Conservation (phyloP, 768 basidiomycete genomes). For the Mycena polygramma region DNA sequence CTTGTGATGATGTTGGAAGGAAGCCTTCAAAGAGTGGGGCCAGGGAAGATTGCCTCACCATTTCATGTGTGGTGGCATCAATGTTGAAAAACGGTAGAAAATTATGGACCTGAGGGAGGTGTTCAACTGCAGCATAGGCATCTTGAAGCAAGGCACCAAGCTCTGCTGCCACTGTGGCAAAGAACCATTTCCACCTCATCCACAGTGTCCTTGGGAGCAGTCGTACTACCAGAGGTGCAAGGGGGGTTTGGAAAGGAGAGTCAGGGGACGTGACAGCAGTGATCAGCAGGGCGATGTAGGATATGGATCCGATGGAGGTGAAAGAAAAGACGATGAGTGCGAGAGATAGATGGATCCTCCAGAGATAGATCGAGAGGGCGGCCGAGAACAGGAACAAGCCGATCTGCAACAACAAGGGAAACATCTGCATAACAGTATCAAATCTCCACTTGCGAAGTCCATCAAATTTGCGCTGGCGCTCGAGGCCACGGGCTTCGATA, state of each 20-base stretch:
- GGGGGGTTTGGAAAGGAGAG: slow-evolving; percentile 16
- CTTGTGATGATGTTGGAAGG: neutral
- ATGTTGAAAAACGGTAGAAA: neutral
- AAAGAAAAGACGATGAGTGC: slow-evolving; percentile 8
- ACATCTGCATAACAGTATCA: slow-evolving; percentile 11
- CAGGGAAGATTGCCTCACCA: neutral
- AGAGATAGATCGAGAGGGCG: slow-evolving; percentile 18
- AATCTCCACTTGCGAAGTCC: slow-evolving; percentile 19
- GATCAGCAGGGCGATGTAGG: slow-evolving; percentile 1
- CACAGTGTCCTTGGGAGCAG: neutral
- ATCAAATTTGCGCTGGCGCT: slow-evolving; percentile 19
- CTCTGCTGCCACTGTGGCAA: too few relatives aligned
- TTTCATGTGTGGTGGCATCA: neutral
- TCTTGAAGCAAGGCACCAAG: neutral
- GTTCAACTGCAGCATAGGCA: neutral
- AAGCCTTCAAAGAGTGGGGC: neutral
- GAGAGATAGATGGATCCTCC: neutral
- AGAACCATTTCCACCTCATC: neutral
- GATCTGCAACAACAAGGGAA: slow-evolving; percentile 17
- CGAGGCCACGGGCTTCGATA: slow-evolving; percentile 9
- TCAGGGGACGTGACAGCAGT: neutral
- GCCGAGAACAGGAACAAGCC: slow-evolving; percentile 11
- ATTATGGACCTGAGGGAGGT: neutral
- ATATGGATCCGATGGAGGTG: slow-evolving; percentile 6
- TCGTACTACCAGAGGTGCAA: neutral